A percentile compares a stretch with the other conserved stretches of the same genome.
Conservation (phyloP, 2,329 filamentous ascomycete species). For the Sclerotinia sclerotiorum region DNA sequence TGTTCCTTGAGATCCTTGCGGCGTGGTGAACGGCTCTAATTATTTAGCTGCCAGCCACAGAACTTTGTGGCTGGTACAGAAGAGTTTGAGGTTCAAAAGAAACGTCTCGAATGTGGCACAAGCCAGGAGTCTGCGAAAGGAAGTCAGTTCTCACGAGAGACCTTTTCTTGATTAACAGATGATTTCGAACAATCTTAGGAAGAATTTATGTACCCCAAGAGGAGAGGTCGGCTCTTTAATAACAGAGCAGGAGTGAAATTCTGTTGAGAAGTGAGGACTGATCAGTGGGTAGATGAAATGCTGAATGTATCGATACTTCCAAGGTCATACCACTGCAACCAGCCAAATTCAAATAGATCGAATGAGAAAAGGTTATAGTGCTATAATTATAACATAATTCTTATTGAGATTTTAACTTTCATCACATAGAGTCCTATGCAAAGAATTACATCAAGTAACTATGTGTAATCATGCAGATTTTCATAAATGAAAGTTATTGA, state of each 20-base stretch:
- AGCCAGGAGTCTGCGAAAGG: background rate
- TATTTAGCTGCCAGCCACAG: background rate
- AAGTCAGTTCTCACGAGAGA: too few relatives aligned
- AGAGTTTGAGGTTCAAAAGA: too few relatives aligned
- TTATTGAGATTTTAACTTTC: background rate
- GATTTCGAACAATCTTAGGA: background rate
- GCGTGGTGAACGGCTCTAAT: background rate
- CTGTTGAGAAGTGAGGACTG: background rate
- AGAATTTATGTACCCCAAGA: background rate
- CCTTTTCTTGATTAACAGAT: background rate
- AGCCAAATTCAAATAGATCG: background rate
- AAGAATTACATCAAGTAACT: background rate
- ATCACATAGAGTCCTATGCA: background rate
- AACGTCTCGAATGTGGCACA: background rate
- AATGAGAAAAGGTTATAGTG: too few relatives aligned
- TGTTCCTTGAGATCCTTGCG: slow-evolving; percentile 1
- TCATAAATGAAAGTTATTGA: background rate
- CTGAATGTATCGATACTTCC: background rate
- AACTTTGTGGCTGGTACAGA: background rate
- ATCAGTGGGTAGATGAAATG: background rate
- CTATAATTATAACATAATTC: background rate
- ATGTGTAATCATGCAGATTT: background rate
- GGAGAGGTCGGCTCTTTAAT: too few relatives aligned
- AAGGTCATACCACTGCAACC: background rate
- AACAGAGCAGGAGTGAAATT: background rate